Evolutionary conservation across 371 early-diverging fungal genomes (phyloP).

Genomic region (Lichtheimia ornata): DNA sequence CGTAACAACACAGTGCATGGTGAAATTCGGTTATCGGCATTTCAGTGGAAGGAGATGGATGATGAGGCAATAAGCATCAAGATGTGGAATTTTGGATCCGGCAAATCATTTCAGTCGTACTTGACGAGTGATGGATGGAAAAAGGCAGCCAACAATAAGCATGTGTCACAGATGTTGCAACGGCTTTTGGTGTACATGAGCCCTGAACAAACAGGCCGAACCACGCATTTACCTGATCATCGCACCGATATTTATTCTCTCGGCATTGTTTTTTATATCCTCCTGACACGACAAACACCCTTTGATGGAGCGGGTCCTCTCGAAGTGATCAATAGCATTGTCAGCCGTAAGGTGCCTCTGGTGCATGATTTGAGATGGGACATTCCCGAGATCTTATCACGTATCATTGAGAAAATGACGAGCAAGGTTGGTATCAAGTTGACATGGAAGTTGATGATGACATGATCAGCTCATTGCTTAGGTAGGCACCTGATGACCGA

Average conservation of each 20-base stretch:
- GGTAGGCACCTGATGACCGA: constrained; percentile 56
- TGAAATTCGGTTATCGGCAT: constrained; percentile 40
- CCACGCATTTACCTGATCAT: constrained; percentile 57
- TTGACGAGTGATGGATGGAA: constrained; percentile 46
- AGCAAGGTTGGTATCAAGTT: constrained; percentile 39
- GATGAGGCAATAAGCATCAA: constrained; percentile 22
- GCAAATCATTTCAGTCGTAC: constrained; percentile 36
- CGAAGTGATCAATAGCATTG: constrained; percentile 52
- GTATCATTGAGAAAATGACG: constrained; percentile 59
- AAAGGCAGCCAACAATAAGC: constrained; percentile 35
- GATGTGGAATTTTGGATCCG: constrained; percentile 42
- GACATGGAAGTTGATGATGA: not conserved
- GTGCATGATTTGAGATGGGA: constrained; percentile 50
- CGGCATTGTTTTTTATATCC: constrained; percentile 52
- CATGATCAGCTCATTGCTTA: not conserved
- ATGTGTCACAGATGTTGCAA: constrained; percentile 17
- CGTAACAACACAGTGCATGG: constrained; percentile 41
- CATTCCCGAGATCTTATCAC: constrained; percentile 48
- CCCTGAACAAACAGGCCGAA: constrained; percentile 60
- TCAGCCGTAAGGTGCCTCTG: constrained; percentile 47
- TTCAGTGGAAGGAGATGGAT: constrained; percentile 44
- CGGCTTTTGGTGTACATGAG: constrained; percentile 35
- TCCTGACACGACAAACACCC: constrained; percentile 51
- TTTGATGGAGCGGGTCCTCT: constrained; percentile 54
- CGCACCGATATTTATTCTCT: constrained; percentile 59